A percentile compares a stretch with the other conserved stretches of the same genome.
These are phyloP conservation scores for Avena insularis DNA, from an alignment of 176 grass and related monocot species.

Conservation along the genomic window DNA sequence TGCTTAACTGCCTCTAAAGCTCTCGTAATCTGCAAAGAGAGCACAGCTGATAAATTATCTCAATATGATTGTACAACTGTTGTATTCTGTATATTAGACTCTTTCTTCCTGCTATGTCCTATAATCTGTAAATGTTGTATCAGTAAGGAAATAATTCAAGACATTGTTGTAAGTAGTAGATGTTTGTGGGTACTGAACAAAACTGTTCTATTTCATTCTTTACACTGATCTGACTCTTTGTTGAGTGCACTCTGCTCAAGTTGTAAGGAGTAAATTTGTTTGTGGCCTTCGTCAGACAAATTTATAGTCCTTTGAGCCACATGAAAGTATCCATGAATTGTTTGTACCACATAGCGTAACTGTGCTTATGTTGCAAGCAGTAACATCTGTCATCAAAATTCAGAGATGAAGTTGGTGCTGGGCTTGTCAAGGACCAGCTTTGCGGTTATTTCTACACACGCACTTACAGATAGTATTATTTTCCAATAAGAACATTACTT, in stretches of 20 bases:
- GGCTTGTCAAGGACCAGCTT: background rate
- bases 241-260: background rate
- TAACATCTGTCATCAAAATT: background rate
- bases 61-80: background rate
- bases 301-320: background rate
- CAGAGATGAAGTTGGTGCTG: background rate
- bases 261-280: background rate
- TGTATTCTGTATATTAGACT: background rate
- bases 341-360: background rate
- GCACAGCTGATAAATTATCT: background rate
- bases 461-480: too few species aligned
- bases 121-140: constrained; percentile 3
- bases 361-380: constrained; percentile 5
- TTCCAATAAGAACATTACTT: too few species aligned
- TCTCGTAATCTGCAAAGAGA: background rate
- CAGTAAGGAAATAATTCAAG: constrained; percentile 38
- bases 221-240: background rate
- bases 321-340: constrained; percentile 15
- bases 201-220: background rate
- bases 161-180: constrained; percentile 36
- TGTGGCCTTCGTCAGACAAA: background rate
- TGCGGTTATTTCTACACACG: background rate
- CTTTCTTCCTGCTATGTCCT: background rate
- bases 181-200: constrained; percentile 14
- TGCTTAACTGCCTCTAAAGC: constrained; percentile 44